These are phyloP conservation scores for Metschnikowia noctiluminum DNA, from an alignment of 805 yeast species.

Conservation along the genomic window DNA sequence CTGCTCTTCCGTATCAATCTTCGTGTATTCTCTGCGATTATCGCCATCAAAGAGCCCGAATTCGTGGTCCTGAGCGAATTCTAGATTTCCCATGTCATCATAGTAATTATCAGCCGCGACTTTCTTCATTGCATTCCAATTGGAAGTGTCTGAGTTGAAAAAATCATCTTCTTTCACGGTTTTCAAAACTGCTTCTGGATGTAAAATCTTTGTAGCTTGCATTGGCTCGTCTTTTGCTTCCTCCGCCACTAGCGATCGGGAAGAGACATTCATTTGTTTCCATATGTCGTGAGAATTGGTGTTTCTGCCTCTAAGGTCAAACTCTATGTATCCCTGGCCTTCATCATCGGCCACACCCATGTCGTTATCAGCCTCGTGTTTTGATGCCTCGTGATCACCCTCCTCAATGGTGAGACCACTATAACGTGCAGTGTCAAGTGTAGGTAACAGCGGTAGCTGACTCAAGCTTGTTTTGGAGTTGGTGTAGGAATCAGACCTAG, in stretches of 20 bases:
- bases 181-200: neutral
- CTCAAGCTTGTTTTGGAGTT: constrained; percentile 12
- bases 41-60: constrained; percentile 30
- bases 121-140: constrained; percentile 87
- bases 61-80: constrained; percentile 32
- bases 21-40: constrained; percentile 75
- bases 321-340: constrained; percentile 23
- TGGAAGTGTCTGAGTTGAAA: constrained; percentile 40
- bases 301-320: constrained; percentile 22
- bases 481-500: constrained; percentile 9
- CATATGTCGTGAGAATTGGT: constrained; percentile 5
- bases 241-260: constrained; percentile 1
- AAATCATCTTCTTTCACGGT: constrained; percentile 27
- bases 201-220: neutral
- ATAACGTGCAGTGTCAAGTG: constrained; percentile 2
- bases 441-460: constrained; percentile 16
- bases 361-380: neutral
- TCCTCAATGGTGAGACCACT: neutral
- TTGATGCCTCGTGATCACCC: neutral
- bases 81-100: constrained; percentile 71
- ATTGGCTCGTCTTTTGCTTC: neutral
- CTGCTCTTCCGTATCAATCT: constrained; percentile 84
- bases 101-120: constrained; percentile 75
- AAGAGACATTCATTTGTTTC: constrained; percentile 8
- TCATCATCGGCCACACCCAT: neutral